Base-by-base conservation (phyloP, 148 eudicot genomes). In the Chenopodium album region DNA sequence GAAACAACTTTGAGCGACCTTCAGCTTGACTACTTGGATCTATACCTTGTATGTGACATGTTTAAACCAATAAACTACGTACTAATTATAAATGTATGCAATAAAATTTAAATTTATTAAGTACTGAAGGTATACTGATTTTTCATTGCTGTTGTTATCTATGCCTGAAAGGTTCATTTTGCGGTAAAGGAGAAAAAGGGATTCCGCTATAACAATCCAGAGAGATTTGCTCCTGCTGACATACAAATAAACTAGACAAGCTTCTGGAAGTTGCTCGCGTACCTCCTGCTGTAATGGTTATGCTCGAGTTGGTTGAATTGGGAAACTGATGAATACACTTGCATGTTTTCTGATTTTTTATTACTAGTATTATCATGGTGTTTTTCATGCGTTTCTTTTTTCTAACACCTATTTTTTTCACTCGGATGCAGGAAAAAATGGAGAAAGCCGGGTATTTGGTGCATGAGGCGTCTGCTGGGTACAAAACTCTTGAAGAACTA, bases 401-500 rank as follows among this genome's bases (percentile, higher is more conserved):
- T 37, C 41, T 37, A 37, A 37, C 41, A 37, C 41, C 41, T 37
- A 37, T 37, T 37, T 37, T 37, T 37, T 37, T 37, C 41, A 37
- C 41, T 37, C 0, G 9, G 0, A 28, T 87, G 90, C 94, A 94
- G 98, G 90, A 70, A 71, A 94, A 93, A 85, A 86, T 87, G 54
- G 81, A 91, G 31, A 85, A 83, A 76, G 94, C 88, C 19, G 28
- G 26, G 26, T 82, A 60, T 0, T 75, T 85, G 48, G 89, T 90
- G 71, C 91, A 94, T 76, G 91, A 91, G 90, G 89, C 86, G 50
- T 83, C 79, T 56, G 85, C 90, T 78, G 90, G 90, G 6, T 94
- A 94, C 87, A 90, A 78, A 80, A 89, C 90, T n/a, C 76, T 90
- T 75, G 87, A 90, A 78, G 95, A 94, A 75, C 88, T 92, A 4